A percentile compares a stretch with the other conserved stretches of the same genome.
Evolutionary conservation across 116 monocot genomes (phyloP).

Genomic region (Papilionanthe hybrid): DNA sequence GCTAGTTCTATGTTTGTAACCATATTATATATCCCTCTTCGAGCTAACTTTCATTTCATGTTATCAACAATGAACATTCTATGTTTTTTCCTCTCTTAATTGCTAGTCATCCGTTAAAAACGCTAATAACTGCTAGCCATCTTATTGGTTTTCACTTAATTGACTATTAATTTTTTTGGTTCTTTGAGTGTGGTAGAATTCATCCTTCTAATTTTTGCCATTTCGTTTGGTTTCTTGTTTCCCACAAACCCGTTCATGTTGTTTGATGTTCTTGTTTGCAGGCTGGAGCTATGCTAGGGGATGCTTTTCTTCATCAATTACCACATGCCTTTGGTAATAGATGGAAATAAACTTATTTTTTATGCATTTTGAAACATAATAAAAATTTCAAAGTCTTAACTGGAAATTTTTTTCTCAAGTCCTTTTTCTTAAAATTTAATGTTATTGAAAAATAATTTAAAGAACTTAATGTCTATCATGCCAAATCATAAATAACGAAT

Average conservation of each 20-base stretch:
- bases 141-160: background rate
- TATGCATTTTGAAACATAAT: no score
- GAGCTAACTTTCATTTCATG: no score
- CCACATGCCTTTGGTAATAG: slow-evolving; percentile 91
- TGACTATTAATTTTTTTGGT: background rate
- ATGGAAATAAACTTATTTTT: no score
- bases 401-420: no score
- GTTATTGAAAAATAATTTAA: no score
- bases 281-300: slow-evolving; percentile 98
- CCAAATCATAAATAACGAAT: no score
- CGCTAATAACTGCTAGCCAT: background rate
- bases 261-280: slow-evolving; percentile 17
- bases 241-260: background rate
- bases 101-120: background rate
- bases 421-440: no score
- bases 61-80: no score
- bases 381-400: no score
- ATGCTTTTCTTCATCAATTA: slow-evolving; percentile 98
- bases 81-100: background rate
- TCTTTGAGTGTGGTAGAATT: background rate
- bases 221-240: background rate
- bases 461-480: no score
- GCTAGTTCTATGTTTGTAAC: no score
- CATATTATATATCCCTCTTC: no score
- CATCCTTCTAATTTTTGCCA: background rate